These are phyloP conservation scores for Canavalia gladiata DNA, from an alignment of 306 rosid species.

Conservation along the genomic window DNA sequence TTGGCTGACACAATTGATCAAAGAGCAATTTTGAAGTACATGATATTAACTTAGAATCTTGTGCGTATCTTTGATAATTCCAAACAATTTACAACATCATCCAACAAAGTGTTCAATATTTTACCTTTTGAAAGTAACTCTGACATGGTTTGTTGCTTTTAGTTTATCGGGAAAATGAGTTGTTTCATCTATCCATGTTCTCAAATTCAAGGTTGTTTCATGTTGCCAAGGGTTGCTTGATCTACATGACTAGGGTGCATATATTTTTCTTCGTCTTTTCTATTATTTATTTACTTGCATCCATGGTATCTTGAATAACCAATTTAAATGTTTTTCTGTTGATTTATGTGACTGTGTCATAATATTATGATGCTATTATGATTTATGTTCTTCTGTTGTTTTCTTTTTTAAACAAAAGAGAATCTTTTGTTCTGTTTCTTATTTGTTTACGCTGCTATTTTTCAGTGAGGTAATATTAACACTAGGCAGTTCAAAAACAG, in stretches of 20 bases:
- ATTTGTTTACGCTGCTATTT: constrained; percentile 43
- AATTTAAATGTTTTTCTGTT: constrained; percentile 5
- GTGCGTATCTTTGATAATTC: constrained; percentile 20
- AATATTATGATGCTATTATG: constrained; percentile 23
- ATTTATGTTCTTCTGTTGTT: background rate
- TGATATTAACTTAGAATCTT: constrained; percentile 1
- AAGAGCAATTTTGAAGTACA: constrained; percentile 19
- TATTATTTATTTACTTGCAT: background rate
- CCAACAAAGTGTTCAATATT: background rate
- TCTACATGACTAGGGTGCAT: constrained; percentile 16
- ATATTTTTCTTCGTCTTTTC: background rate
- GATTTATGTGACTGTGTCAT: constrained; percentile 35
- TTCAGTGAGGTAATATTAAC: constrained; percentile 97
- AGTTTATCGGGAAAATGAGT: constrained; percentile 23
- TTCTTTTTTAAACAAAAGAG: background rate
- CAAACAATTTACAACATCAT: constrained; percentile 22
- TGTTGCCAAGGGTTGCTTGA: constrained; percentile 25
- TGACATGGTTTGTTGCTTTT: background rate
- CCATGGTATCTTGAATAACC: constrained; percentile 27
- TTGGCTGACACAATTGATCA: constrained; percentile 32
- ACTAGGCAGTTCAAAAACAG: constrained; percentile 96
- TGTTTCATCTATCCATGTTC: constrained; percentile 28
- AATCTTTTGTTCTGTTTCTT: constrained; percentile 7
- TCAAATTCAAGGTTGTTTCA: background rate
- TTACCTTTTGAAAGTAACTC: background rate